phyloP scores from a whole-genome alignment of 139 green algal genomes.

The Coccomyxa sp. region DNA sequence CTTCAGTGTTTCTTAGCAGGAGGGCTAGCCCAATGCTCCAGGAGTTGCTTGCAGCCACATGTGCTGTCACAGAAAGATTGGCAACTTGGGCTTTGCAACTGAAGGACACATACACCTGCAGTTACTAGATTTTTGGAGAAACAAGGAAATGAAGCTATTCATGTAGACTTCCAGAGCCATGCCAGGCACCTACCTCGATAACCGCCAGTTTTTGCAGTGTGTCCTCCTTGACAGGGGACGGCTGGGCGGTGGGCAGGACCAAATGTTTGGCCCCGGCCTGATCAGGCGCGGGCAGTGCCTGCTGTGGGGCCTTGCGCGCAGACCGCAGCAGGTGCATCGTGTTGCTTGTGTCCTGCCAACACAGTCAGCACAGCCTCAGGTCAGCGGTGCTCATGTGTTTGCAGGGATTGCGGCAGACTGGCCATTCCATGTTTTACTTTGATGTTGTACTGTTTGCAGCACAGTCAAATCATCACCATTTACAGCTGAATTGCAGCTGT shows the following conservation, averaged over 20 bases:
- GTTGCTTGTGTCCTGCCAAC: background rate
- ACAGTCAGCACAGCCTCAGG: background rate
- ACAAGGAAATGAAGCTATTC: too few relatives aligned
- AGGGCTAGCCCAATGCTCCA: background rate
- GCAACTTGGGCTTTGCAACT: too few relatives aligned
- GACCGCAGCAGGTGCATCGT: background rate
- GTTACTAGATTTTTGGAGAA: too few relatives aligned
- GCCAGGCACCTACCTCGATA: background rate
- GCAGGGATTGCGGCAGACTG: too few relatives aligned
- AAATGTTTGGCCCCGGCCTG: background rate
- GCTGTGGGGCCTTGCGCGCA: background rate
- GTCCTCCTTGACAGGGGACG: background rate
- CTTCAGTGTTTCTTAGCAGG: background rate
- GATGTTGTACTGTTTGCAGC: too few relatives aligned
- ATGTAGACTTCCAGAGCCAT: background rate
- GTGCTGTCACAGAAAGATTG: too few relatives aligned
- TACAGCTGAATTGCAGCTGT: background rate
- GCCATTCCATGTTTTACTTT: too few relatives aligned
- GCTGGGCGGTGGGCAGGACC: background rate
- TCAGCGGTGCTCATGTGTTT: too few relatives aligned
- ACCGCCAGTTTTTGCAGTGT: background rate
- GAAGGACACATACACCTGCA: too few relatives aligned
- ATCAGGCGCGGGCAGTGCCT: background rate
- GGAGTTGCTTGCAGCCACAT: too few relatives aligned
- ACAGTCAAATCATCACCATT: background rate